Evolutionary conservation across 2,329 filamentous ascomycete species (phyloP), one percentile per base, ranked within the genome.

Genomic region (Pyrenochaeta sp.): DNA sequence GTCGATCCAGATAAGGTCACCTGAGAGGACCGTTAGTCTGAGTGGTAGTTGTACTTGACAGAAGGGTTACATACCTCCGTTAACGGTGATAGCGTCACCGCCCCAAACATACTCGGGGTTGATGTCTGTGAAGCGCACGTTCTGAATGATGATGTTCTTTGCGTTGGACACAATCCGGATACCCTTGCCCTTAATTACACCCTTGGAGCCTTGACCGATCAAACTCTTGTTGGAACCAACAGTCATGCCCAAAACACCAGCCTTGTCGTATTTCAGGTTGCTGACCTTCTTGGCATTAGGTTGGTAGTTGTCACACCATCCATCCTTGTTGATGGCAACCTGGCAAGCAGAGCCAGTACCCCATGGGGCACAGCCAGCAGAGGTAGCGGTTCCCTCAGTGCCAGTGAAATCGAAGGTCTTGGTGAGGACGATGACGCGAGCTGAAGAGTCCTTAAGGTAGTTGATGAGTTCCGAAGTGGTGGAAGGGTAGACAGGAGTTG

Each of bases 121-220:
- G 47, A 74, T 69, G 12, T 73, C 60, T 2, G 71, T 85, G 69
- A 87, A 82, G 29, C 72, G 67, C 20, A 74, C 64, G 54, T 73
- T 73, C 59, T 74, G 71, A 47, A 74, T 68, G 66, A 87, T 87
- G 68, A 88, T 74, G 71, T 87, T 86, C 67, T 70, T 79, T 17
- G 77, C 78, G 23, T 48, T 49, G 43, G 54, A 58, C 6, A 56
- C 60, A n/a, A 74, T 68, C n/a, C 82, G 79, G 18, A 85, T 71
- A 55, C 84, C 84, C 75, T 85, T 85, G 63, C 84, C 84, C 67
- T 80, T 82, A 69, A 87, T 85, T 30, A 85, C 68, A 69, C 83
- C 84, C 58, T 76, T 76, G 62, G 67, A 73, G 46, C 84, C 84
- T 53, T 78, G 72, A 15, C 85, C 85, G 32, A 87, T 58, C 50